phyloP scores from a whole-genome alignment of 148 eudicot genomes.

The Nepenthes gracilis region DNA sequence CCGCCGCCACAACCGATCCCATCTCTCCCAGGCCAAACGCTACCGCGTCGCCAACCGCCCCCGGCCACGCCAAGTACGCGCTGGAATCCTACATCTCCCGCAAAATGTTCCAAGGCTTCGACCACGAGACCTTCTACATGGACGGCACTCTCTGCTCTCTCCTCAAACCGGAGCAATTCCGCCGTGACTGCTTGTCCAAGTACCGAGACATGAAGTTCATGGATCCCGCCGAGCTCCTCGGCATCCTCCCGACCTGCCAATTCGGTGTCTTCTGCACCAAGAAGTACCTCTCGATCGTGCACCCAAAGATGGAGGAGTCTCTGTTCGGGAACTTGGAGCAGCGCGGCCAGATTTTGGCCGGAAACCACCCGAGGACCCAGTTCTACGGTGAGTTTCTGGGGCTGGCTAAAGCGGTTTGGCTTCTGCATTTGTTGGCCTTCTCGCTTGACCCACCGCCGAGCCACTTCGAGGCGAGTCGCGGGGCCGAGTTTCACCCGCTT shows the following conservation, averaged over 20 bases:
- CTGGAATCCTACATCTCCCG: constrained; percentile 78
- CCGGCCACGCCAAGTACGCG: constrained; percentile 71
- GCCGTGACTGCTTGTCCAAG: constrained; percentile 72
- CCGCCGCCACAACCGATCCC: constrained; percentile 23
- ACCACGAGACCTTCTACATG: constrained; percentile 98
- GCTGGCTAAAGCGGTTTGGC: constrained; percentile 83
- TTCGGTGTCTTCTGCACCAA: constrained; percentile 79
- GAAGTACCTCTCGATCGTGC: constrained; percentile 74
- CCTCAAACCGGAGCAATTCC: constrained; percentile 74
- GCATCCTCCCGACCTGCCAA: constrained; percentile 68
- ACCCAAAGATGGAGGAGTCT: constrained; percentile 95
- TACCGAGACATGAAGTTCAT: constrained; percentile 83
- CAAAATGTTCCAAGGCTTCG: constrained; percentile 83
- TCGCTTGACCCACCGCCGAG: constrained; percentile 83
- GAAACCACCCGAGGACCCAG: constrained; percentile 71
- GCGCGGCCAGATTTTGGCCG: constrained; percentile 56
- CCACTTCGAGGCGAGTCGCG: constrained; percentile 81
- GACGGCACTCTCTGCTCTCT: constrained; percentile 86
- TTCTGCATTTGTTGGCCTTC: constrained; percentile 89
- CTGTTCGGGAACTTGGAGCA: constrained; percentile 81
- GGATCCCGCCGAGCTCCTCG: constrained; percentile 90
- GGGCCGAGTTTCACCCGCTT: constrained; percentile 66
- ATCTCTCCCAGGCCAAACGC: constrained; percentile 8
- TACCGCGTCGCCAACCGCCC: constrained; percentile 16
- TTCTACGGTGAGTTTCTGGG: constrained; percentile 71